These are phyloP conservation scores for Cadophora sp. DNA, from an alignment of 2,329 filamentous ascomycete species.

Conservation along the genomic window DNA sequence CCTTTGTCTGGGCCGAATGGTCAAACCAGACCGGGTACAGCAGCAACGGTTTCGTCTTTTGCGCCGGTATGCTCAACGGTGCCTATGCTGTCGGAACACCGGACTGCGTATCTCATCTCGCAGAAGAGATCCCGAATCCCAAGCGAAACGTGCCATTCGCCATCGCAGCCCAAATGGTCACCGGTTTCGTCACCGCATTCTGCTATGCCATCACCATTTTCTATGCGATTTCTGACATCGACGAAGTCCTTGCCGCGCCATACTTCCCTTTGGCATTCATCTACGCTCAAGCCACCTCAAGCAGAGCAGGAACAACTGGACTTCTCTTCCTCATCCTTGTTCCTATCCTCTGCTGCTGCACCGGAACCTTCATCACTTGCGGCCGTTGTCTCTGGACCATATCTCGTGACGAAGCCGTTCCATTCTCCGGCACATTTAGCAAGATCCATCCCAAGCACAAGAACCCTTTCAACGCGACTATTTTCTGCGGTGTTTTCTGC, in stretches of 20 bases:
- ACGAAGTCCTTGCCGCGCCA: conserved; percentile 56
- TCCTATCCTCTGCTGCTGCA: conserved; percentile 56
- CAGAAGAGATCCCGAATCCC: conserved; percentile 66
- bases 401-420: conserved; percentile 62
- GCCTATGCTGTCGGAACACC: conserved; percentile 72
- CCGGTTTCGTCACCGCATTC: conserved; percentile 59
- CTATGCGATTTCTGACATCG: conserved; percentile 62
- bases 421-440: conserved; percentile 55
- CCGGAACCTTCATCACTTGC: conserved; percentile 64
- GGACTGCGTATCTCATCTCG: conserved; percentile 69
- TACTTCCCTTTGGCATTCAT: conserved; percentile 71
- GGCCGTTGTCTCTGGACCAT: conserved; percentile 70
- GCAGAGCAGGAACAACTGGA: conserved; percentile 56
- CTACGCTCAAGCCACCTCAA: conserved; percentile 64
- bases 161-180: conserved; percentile 56
- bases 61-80: conserved; percentile 59
- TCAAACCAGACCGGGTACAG: conserved; percentile 52
- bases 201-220: conserved; percentile 59
- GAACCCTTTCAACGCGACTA: conserved; percentile 62
- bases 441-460: conserved; percentile 53
- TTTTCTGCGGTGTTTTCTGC: conserved; percentile 55
- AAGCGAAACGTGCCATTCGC: conserved; percentile 59
- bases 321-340: conserved; percentile 61
- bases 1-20: conserved; percentile 54
- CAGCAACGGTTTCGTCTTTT: conserved; percentile 62